These are phyloP conservation scores for Solanum aculeatissimum DNA, from an alignment of 305 asterid genomes.

Conservation along the genomic window DNA sequence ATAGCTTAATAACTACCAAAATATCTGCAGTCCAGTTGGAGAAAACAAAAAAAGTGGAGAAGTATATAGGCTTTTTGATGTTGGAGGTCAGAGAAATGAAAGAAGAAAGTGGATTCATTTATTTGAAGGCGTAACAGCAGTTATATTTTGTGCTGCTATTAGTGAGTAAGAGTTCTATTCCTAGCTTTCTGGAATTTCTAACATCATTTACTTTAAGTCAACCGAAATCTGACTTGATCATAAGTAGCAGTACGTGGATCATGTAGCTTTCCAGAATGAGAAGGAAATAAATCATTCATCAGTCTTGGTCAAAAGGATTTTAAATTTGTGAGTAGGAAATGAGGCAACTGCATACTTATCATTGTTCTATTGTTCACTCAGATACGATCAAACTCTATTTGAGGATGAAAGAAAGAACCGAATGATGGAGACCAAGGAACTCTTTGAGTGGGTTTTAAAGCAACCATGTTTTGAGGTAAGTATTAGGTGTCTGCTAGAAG, in stretches of 20 bases:
- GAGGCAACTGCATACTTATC: background rate
- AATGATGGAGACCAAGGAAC: constrained; percentile 95
- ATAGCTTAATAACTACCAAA: background rate
- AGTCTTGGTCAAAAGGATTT: background rate
- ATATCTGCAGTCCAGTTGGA: constrained; percentile 89
- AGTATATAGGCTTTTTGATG: constrained; percentile 90
- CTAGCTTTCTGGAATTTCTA: background rate
- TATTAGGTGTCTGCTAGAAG: constrained; percentile 5
- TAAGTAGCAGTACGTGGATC: background rate
- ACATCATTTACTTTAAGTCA: background rate
- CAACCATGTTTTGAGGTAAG: constrained; percentile 96
- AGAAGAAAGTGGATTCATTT: constrained; percentile 99
- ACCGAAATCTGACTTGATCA: background rate
- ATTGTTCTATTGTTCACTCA: constrained; percentile 12
- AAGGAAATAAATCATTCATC: background rate
- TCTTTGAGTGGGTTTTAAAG: constrained; percentile 91
- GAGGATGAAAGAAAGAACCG: constrained; percentile 95
- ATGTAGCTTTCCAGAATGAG: background rate
- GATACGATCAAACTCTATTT: constrained; percentile 89
- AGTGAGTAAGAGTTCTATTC: constrained; percentile 66
- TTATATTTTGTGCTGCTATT: constrained; percentile 95
- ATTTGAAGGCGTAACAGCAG: constrained; percentile 97
- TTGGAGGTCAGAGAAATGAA: constrained; percentile 99
- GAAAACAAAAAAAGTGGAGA: constrained; percentile 97
- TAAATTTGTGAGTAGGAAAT: background rate